Base-by-base conservation (phyloP, 768 basidiomycete species). In the Amanita rubescens region DNA sequence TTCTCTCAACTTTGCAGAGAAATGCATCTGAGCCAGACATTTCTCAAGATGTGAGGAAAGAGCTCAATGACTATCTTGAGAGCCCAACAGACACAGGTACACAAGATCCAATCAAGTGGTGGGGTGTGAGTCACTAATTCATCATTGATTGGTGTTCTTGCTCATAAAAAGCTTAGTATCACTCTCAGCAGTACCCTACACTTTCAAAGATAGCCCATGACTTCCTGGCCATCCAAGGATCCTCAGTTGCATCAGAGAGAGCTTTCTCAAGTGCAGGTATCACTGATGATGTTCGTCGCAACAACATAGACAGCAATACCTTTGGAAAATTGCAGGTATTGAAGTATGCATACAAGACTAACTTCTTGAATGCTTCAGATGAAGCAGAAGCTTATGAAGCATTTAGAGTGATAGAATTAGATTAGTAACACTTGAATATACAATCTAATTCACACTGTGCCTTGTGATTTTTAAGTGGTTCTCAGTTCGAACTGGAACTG, bases 201-300 rank as follows among this genome's bases (percentile, higher is more conserved):
- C 32, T 57, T 22, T 52, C 49, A 11, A 8, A 24, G 24, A 58
- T 57, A 22, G 61, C 61, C 10, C 27, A 37, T n/a, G 51, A 61
- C n/a, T 47, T 47, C 49, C 55, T 68, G 1, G 58, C 63, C 14
- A 61, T 67, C 51, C 62, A 68, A 51, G 63, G 64, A 4, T 68
- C 63, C 11, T 62, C 66, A 39, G 51, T 62, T 19, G 53, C 63
- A 15, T 63, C 64, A n/a, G 60, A 67, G 46, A 32, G 60, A 4
- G 60, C 65, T 8, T 66, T 67, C 55, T 67, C 62, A 24, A 59
- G 59, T 55, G 58, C 54, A 24, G 57, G 58, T 4, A 51, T 60
- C 0, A 59, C 62, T 19, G 62, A 57, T 55, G 53, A 49, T 11
- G 25, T 54, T 12, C 51, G 39, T 11, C 57, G 57, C 38, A 63